Evolutionary conservation across 2,329 filamentous ascomycete species (phyloP), one percentile per base, ranked within the genome.

Genomic region (Magnaporthiopsis rhizophila): DNA sequence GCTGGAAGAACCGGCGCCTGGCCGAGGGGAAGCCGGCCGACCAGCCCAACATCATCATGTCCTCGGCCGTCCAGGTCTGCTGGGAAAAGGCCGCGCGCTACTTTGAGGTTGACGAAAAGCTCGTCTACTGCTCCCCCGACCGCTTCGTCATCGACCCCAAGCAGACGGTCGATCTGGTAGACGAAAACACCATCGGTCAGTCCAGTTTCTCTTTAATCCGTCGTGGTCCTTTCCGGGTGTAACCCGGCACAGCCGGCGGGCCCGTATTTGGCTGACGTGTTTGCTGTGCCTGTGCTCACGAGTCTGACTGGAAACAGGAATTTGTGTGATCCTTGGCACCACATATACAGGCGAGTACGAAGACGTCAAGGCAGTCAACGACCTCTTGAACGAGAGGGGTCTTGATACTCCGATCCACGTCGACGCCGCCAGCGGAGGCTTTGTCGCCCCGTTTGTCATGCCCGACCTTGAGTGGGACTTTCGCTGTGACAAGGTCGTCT

Each of bases 331-430:
- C 69, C 78, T 98, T 2, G 94, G 93, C 11, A 95, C 92, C 2
- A 98, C 94, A 0, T 97, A 97, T 77, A 97, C 94, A 0, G 94
- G 94, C 67, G 90, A 97, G 79, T 96, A 98, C 71, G 94, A 97
- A 78, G 92, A 97, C 71, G 88, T 93, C 73, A 94, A 97, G 81
- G 87, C 84, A 13, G 90, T 98, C 77, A 97, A 97, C 71, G 92
- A 97, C 74, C 80, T 97, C 59, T 81, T 98, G 45, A 74, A 92
- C 6, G 80, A 92, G 81, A 87, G 83, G 65, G 81, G 85, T 57
- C 82, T 97, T 59, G 89, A 97, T 70, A 86, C 87, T 32, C 90
- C 92, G 1, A 97, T 98, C 69, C 94, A 98, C 74, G 92, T 98
- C 61, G 94, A 98, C 72, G 93, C 93, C 36, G 94, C 93, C 15